Base-by-base conservation (phyloP, 805 yeast species). In the Candida railenensis region DNA sequence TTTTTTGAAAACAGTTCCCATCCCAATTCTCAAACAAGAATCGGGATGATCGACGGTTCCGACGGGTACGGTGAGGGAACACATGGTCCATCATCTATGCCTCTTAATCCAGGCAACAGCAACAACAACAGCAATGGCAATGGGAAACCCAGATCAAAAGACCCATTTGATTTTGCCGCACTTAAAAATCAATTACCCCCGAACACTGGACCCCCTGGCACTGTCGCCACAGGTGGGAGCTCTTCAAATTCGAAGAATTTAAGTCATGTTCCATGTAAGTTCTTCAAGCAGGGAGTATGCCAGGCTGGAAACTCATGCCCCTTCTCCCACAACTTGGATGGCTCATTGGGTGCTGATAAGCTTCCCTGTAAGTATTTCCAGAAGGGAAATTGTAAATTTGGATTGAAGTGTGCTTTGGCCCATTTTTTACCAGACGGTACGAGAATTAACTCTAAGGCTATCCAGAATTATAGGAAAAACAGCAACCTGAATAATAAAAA, bases 331-430 rank as follows among this genome's bases (percentile, higher is more conserved):
- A 76, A 85, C 40, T 60, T 80, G 43, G 87, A 84, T 46, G 73
- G 78, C 3, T 62, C 74, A n/a, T 67, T 71, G 32, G 71, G 69
- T 25, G 74, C 75, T n/a, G 83, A 78, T 42, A 66, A 74, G 40
- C 71, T 77, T 37, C 89, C 91, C 4, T 92, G 99, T 75, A 91
- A 90, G 73, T 92, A 91, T 66, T 92, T 89, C 65, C 94, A 87
- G 58, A 88, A 88, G 68, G 98, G 98, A n/a, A 89, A 90, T 61
- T 92, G 99, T 67, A 90, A 90, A 67, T 92, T 92, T 65, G 99
- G 99, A 3, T 72, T 81, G 43, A 91, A 90, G 59, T 92, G 99
- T 71, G 98, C 97, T 1, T 78, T 92, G 58, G 96, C 96, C 4
- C 99, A 92, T 67, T 77, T 87, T 48, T 67, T 87, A 36, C 95